Evolutionary conservation across 139 green algal species (phyloP), one percentile per base, ranked within the genome.

Genomic region (Dunaliella sp.): DNA sequence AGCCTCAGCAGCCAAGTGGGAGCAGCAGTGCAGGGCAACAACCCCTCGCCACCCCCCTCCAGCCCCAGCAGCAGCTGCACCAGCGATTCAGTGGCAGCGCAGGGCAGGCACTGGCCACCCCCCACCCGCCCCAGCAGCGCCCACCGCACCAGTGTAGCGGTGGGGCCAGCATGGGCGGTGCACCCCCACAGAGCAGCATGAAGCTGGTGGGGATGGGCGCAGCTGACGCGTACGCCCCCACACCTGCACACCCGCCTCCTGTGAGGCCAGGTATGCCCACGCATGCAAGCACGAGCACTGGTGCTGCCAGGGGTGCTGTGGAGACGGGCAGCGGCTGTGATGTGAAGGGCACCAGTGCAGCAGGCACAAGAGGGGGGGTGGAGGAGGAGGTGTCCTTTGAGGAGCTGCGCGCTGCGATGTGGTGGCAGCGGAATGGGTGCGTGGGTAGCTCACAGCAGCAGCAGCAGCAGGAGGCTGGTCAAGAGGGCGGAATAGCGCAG

Each of bases 361-460:
- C n/a, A n/a, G n/a, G n/a, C n/a, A n/a, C n/a, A n/a, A 59, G 3
- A 21, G 78, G 28, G 35, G 34, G 12, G 30, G 35, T 21, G 78
- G 80, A 84, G 22, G 80, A 92, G 38, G 95, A 97, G 83, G 33
- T 91, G 59, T 93, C 88, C 81, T 97, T 95, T 89, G 95, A 97
- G 86, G 95, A 97, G 87, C 72, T 90, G 3, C 83, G 94, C 1
- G 93, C 91, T 12, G 74, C 75, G 3, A 74, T 34, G 0, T 76
- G 36, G 31, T 36, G 48, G 48, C 88, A 57, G 75, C 36, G 77
- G 3, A 1, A 82, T 77, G 16, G 24, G 33, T 59, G 38, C 36
- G 77, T 0, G 28, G 32, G 38, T 37, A 75, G 78, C 89, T 80
- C n/a, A 82, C 74, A 87, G 1, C 73, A 75, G n/a, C 12, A 48